A percentile compares a stretch with the other conserved stretches of the same genome.
Evolutionary conservation across 257 asterid genomes (phyloP).

Genomic region (Ballota nigra): DNA sequence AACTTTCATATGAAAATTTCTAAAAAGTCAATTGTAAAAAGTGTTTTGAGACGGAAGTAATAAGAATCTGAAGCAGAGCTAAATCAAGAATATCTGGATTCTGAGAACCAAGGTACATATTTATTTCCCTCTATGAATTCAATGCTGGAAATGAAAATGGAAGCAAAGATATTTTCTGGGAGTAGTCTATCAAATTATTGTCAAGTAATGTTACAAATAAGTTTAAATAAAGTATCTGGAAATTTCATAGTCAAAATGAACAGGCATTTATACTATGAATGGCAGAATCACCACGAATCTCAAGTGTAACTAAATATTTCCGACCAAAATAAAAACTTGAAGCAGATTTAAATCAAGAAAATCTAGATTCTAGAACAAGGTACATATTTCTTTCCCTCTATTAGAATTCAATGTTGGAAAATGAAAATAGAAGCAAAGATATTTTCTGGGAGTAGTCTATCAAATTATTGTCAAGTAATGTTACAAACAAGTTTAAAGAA

Average conservation of each 20-base stretch:
- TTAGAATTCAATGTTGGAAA: slow-evolving; percentile 1
- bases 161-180: not conserved
- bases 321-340: not conserved
- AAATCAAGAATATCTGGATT: slow-evolving; percentile 7
- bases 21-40: too few species aligned
- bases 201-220: slow-evolving; percentile 30
- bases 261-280: too few species aligned
- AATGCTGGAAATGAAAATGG: not conserved
- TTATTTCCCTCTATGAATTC: not conserved
- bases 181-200: slow-evolving; percentile 28
- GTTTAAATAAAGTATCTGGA: slow-evolving; percentile 20
- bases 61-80: not conserved
- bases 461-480: slow-evolving; percentile 25
- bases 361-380: not conserved
- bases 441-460: slow-evolving; percentile 20
- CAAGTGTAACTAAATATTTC: not conserved
- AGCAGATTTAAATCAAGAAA: slow-evolving; percentile 2
- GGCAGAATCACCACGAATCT: not conserved
- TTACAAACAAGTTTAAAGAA: slow-evolving; percentile 32
- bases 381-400: not conserved
- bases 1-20: too few species aligned
- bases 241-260: slow-evolving; percentile 18
- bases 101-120: not conserved
- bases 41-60: too few species aligned
- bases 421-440: not conserved